phyloP scores from a whole-genome alignment of 192 early-diverging fungal genomes.

The Dissophora ornata region DNA sequence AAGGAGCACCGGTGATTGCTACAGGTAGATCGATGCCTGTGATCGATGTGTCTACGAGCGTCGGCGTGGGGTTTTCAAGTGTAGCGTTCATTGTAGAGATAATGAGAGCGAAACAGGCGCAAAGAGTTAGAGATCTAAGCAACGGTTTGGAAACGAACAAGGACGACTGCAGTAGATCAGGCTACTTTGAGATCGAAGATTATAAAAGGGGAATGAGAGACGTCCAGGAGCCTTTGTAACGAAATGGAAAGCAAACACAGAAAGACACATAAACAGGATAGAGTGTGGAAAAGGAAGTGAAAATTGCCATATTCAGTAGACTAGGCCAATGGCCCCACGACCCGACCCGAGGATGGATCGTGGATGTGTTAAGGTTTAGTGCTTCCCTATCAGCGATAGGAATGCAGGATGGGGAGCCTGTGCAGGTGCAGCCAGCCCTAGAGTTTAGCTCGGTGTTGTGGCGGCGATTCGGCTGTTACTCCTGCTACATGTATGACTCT shows the following conservation, averaged over 20 bases:
- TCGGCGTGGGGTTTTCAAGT: neutral
- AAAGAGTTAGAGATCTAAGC: neutral
- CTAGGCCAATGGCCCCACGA: no score
- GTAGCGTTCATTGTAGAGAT: neutral
- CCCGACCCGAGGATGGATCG: no score
- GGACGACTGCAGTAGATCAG: no score
- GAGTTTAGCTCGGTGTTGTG: no score
- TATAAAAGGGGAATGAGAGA: no score
- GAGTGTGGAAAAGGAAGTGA: conserved; percentile 23
- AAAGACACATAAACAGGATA: no score
- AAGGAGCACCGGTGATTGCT: neutral
- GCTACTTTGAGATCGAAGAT: no score
- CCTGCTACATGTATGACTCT: conserved; percentile 11
- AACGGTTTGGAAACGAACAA: no score
- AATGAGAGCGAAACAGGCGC: neutral
- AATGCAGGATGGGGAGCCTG: no score
- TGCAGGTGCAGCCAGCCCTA: no score
- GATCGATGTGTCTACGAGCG: neutral
- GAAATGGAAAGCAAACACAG: neutral
- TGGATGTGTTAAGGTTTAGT: no score
- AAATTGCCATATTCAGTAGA: conserved; percentile 37
- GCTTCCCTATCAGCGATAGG: neutral
- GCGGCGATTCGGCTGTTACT: conserved; percentile 23
- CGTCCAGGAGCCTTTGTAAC: no score
- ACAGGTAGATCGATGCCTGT: neutral